Percentiles rank a stretch among this genome's conserved stretches.
These are phyloP conservation scores for Ganoderma multipileum DNA, from an alignment of 1,284 basidiomycete species.

Conservation along the genomic window DNA sequence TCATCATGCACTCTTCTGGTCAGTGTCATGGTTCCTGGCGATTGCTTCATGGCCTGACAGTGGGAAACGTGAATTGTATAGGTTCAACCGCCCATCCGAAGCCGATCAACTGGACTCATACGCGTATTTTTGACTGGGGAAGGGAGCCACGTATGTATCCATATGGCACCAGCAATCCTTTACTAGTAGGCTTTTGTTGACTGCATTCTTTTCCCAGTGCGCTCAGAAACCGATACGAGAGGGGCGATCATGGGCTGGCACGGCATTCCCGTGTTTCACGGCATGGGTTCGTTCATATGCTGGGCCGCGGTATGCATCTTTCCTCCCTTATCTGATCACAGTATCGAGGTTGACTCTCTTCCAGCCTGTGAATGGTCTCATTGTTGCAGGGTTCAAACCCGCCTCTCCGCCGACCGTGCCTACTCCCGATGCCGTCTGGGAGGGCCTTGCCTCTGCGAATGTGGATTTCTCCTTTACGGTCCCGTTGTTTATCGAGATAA, in stretches of 20 bases:
- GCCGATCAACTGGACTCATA: conserved; percentile 6
- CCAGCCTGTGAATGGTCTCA: conserved; percentile 25
- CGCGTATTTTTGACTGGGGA: background rate
- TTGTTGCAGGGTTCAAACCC: conserved; percentile 27
- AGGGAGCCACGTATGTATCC: background rate
- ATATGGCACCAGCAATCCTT: background rate
- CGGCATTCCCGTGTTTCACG: conserved; percentile 34
- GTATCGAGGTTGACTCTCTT: background rate
- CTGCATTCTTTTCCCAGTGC: background rate
- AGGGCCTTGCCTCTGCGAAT: conserved; percentile 21
- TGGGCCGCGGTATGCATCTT: conserved; percentile 24
- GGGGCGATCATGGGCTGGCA: conserved; percentile 25
- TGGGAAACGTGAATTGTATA: background rate
- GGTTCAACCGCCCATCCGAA: conserved; percentile 15
- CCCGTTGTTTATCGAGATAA: conserved; percentile 39
- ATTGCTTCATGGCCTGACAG: background rate
- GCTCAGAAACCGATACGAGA: conserved; percentile 12
- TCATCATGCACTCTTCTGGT: conserved; percentile 36
- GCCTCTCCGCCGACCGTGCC: conserved; percentile 28
- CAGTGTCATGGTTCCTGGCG: conserved; percentile 9
- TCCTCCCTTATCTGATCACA: background rate
- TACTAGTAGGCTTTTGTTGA: background rate
- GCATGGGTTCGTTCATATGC: conserved; percentile 26
- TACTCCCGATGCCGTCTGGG: conserved; percentile 31
- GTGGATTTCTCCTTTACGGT: conserved; percentile 34